Evolutionary conservation across 768 basidiomycete genomes (phyloP).

Genomic region (Boletus sensibilis): DNA sequence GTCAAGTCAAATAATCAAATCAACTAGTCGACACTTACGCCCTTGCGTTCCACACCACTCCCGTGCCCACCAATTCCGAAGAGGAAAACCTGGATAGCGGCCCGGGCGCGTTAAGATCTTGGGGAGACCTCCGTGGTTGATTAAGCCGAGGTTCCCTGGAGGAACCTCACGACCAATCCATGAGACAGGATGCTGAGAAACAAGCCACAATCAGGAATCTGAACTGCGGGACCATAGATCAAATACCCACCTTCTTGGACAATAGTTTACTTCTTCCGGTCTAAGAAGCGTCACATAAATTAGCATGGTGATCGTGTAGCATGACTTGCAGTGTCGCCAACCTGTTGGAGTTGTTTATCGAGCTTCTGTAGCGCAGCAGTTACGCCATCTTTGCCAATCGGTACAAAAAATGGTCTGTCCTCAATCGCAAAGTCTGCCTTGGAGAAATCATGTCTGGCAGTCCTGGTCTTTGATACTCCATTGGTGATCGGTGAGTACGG

Average conservation of each 20-base stretch:
- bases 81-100: slow-evolving; percentile 72
- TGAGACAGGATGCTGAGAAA: slow-evolving; percentile 49
- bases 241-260: slow-evolving; percentile 53
- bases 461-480: slow-evolving; percentile 10
- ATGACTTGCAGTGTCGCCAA: slow-evolving; percentile 4
- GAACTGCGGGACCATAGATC: background rate
- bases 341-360: slow-evolving; percentile 54
- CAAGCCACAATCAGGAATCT: background rate
- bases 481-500: slow-evolving; percentile 11
- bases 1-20: background rate
- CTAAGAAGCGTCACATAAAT: slow-evolving; percentile 34
- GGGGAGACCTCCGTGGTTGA: slow-evolving; percentile 81
- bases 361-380: slow-evolving; percentile 69
- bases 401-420: slow-evolving; percentile 69
- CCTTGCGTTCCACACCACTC: slow-evolving; percentile 68
- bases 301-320: background rate
- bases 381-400: slow-evolving; percentile 64
- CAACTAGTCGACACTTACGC: slow-evolving; percentile 41
- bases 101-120: slow-evolving; percentile 74
- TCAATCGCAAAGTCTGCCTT: slow-evolving; percentile 50
- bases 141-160: slow-evolving; percentile 70
- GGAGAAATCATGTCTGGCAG: slow-evolving; percentile 40
- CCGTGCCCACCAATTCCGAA: slow-evolving; percentile 85
- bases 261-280: slow-evolving; percentile 55
- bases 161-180: slow-evolving; percentile 73